Evolutionary conservation across 2,329 filamentous ascomycete species (phyloP), one percentile per base, ranked within the genome.

Genomic region (Raffaelea albimanens): DNA sequence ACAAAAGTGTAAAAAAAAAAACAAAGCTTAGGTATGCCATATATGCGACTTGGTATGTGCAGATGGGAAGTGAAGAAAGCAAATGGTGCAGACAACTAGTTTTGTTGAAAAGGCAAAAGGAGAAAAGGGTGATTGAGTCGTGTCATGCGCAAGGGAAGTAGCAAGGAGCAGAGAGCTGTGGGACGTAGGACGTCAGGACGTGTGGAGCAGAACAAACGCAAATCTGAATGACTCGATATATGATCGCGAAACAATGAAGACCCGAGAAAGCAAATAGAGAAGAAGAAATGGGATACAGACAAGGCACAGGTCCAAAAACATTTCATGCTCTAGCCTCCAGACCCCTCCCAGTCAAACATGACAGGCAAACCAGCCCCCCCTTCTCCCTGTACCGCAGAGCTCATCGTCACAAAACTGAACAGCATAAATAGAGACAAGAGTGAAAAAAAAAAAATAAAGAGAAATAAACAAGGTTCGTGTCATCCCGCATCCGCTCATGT

Each of bases 221-320:
- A 43, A 25, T 23, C 46, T 21, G 23, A 42, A 39, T 48, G 42
- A 48, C 34, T 48, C 31, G 45, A 45, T 45, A 45, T 45, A 45
- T 31, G 44, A 33, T 10, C 36, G 44, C 44, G 20, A 22, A 20
- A 18, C 10, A 40, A 25, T 7, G 8, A 40, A 42, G 41, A 40
- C 44, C 16, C 14, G 22, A 29, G 40, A 41, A 47, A 19, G n/a
- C 19, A 40, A 46, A 44, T 25, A 44, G 21, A 19, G 5, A 29
- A 36, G 11, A 45, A 21, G 29, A 45, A 43, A 49, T 40, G 44
- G 40, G 31, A 44, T 45, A 51, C 42, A 50, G 36, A 44, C 41
- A 50, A 20, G 33, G 41, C 13, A 25, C 46, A 47, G n/a, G 21
- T 40, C 25, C 25, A 40, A 44, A 19, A 42, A 31, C 46, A 20